phyloP scores from a whole-genome alignment of 108 stramenopile species.

The Pseudonitzschia delicatissima region DNA sequence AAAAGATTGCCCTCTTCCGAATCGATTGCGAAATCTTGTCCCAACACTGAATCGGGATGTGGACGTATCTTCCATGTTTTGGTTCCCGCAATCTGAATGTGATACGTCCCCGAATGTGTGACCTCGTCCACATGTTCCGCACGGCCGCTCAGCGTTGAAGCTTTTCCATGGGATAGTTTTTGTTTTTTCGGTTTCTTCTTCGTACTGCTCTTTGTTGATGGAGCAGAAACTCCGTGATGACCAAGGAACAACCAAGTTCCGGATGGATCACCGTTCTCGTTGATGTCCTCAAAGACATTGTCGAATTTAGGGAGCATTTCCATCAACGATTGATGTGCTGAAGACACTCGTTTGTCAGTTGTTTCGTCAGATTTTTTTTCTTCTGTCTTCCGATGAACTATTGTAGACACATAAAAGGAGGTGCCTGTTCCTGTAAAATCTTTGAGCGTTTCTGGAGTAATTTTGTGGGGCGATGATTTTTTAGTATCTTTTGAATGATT shows the following conservation, averaged over 20 bases:
- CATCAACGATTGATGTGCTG: conserved; percentile 1
- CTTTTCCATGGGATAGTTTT: neutral
- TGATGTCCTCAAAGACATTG: conserved; percentile 21
- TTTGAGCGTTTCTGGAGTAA: neutral
- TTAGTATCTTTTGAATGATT: no score
- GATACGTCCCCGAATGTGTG: conserved; percentile 22
- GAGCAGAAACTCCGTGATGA: neutral
- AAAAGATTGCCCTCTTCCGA: no score
- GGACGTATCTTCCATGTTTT: conserved; percentile 29
- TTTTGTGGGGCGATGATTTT: neutral
- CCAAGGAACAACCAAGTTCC: neutral
- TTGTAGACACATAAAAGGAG: conserved; percentile 25
- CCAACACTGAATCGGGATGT: neutral
- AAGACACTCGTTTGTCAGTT: neutral
- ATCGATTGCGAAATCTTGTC: neutral
- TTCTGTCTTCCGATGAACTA: conserved; percentile 6
- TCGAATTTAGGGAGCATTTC: conserved; percentile 4
- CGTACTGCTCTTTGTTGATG: neutral
- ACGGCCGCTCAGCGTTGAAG: conserved; percentile 7
- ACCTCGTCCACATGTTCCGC: conserved; percentile 33
- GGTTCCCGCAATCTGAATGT: conserved; percentile 19
- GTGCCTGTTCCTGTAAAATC: neutral
- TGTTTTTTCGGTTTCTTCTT: neutral
- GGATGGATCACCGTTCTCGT: conserved; percentile 6
- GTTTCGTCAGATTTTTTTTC: neutral